Percentiles rank a stretch among this genome's conserved stretches.
Conservation (phyloP, 176 grass and related monocot species). For the Cenchrus fungigraminus region DNA sequence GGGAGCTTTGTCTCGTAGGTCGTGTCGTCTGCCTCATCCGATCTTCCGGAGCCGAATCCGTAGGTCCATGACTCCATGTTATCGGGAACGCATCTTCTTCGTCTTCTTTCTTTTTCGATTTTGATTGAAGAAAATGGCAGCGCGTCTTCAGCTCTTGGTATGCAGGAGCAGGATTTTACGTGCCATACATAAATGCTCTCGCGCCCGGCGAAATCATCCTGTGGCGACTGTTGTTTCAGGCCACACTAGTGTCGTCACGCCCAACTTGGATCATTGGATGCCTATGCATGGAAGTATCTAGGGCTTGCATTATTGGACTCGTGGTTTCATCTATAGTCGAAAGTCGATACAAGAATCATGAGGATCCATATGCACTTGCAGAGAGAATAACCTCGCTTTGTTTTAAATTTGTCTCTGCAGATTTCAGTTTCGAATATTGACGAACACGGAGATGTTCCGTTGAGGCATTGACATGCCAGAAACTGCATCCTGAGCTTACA, state of each 20-base stretch:
- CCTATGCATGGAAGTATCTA: slow-evolving; percentile 19
- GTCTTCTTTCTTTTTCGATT: too few species aligned
- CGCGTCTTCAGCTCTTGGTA: neutral
- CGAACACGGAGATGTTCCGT: neutral
- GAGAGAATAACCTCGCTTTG: neutral
- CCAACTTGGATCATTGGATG: neutral
- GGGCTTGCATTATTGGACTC: neutral
- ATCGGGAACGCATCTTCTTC: neutral
- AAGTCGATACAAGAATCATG: neutral
- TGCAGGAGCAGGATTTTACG: slow-evolving; percentile 17
- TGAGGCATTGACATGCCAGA: neutral
- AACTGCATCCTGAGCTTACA: neutral
- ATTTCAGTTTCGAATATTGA: neutral
- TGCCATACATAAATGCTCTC: slow-evolving; percentile 7
- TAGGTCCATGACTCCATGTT: too few species aligned
- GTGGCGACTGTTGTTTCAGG: neutral
- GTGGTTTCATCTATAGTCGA: too few species aligned
- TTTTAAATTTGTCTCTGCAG: neutral
- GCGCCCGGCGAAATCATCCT: neutral
- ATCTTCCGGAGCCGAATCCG: neutral
- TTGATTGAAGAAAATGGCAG: neutral
- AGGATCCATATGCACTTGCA: neutral
- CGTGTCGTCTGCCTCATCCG: slow-evolving; percentile 7
- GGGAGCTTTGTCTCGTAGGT: slow-evolving; percentile 1
- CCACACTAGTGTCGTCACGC: neutral